Conservation (phyloP, 2,329 filamentous ascomycete species). For the Chalaropsis ovoidea region DNA sequence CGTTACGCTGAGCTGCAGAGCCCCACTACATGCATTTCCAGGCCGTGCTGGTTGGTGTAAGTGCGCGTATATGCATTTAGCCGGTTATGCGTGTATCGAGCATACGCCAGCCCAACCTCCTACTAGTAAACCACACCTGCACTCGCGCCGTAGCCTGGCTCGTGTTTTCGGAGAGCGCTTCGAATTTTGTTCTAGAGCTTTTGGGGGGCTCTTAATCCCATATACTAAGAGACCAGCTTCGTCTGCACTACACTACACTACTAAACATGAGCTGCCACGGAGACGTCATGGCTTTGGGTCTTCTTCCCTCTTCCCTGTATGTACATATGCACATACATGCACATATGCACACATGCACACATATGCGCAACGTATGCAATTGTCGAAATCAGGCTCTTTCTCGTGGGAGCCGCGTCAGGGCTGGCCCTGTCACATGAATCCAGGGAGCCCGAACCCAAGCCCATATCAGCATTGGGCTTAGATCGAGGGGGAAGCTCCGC, state of each 20-base stretch:
- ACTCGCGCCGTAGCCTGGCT: neutral
- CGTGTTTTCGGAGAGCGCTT: too few relatives aligned
- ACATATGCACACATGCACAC: neutral
- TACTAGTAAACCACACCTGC: neutral
- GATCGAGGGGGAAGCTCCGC: neutral
- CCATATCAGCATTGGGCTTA: slow-evolving; percentile 3
- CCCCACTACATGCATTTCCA: neutral
- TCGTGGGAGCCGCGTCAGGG: neutral
- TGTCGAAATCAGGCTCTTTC: slow-evolving; percentile 1
- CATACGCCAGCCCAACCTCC: slow-evolving; percentile 3
- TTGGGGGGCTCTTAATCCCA: too few relatives aligned
- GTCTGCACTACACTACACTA: too few relatives aligned
- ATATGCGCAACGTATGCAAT: slow-evolving; percentile 1
- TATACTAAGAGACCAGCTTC: too few relatives aligned
- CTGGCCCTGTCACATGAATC: slow-evolving; percentile 12
- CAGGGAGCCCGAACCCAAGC: neutral
- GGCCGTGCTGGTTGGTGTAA: neutral
- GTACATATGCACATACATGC: neutral
- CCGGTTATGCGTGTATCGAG: neutral
- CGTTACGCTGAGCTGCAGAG: neutral
- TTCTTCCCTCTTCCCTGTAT: neutral
- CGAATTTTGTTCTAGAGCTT: too few relatives aligned
- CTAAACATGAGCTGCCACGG: neutral
- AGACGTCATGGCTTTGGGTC: neutral
- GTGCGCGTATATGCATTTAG: slow-evolving; percentile 10